phyloP scores from a whole-genome alignment of 2,329 filamentous ascomycete genomes.

The Pseudogymnoascus sp. region DNA sequence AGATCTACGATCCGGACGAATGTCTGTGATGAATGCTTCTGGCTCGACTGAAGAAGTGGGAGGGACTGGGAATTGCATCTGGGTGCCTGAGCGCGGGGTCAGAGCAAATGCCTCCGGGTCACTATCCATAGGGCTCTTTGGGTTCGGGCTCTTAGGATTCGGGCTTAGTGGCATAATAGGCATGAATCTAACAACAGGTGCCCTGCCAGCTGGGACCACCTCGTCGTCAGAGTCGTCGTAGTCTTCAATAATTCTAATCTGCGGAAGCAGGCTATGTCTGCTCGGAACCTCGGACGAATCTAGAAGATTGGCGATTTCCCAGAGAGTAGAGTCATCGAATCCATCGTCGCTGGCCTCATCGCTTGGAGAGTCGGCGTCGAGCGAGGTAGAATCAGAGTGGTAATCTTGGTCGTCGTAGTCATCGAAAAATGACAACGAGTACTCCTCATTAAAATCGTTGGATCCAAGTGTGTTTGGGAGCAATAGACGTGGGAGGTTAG shows the following conservation, averaged over 20 bases:
- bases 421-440: constrained; percentile 45
- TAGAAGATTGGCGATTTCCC: constrained; percentile 54
- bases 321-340: constrained; percentile 53
- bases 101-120: background rate
- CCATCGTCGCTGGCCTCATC: constrained; percentile 37
- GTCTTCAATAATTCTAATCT: constrained; percentile 11
- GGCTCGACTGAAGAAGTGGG: background rate
- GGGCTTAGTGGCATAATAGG: constrained; percentile 16
- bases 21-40: background rate
- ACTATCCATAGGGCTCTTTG: constrained; percentile 7
- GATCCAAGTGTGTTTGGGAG: background rate
- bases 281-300: constrained; percentile 44
- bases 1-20: background rate
- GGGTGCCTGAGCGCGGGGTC: background rate
- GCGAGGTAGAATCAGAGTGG: constrained; percentile 22
- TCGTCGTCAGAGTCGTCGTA: constrained; percentile 13
- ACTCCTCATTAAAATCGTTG: constrained; percentile 14
- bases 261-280: constrained; percentile 40
- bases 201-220: background rate
- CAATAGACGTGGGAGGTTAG: background rate
- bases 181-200: background rate
- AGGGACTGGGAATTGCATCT: background rate
- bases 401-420: constrained; percentile 39
- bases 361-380: background rate
- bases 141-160: constrained; percentile 15